These are phyloP conservation scores for Cystobasidium tubakii DNA, from an alignment of 768 basidiomycete genomes.

Conservation along the genomic window DNA sequence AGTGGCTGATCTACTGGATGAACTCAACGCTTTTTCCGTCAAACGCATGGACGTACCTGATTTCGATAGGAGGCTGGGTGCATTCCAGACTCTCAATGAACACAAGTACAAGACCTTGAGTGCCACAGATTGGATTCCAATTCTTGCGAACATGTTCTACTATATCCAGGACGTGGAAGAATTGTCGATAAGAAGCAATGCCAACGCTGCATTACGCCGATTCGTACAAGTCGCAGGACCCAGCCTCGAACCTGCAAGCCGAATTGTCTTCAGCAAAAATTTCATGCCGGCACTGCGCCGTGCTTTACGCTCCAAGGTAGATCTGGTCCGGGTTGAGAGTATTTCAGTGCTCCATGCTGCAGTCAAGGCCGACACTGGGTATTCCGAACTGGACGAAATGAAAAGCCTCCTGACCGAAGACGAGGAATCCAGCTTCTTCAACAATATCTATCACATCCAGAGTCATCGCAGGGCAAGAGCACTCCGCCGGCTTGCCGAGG, in stretches of 20 bases:
- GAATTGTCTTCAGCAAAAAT: slow-evolving; percentile 58
- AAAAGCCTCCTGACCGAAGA: slow-evolving; percentile 70
- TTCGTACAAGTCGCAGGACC: slow-evolving; percentile 59
- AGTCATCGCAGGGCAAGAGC: slow-evolving; percentile 81
- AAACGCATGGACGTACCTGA: slow-evolving; percentile 85
- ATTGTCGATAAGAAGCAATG: slow-evolving; percentile 73
- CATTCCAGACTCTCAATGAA: slow-evolving; percentile 72
- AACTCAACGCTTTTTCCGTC: slow-evolving; percentile 76
- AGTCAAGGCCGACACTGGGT: slow-evolving; percentile 60
- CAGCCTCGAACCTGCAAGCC: slow-evolving; percentile 49
- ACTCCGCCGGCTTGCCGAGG: slow-evolving; percentile 67
- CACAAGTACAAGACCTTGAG: slow-evolving; percentile 53
- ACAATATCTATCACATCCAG: slow-evolving; percentile 90
- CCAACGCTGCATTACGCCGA: slow-evolving; percentile 66
- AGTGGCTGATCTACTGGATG: slow-evolving; percentile 58
- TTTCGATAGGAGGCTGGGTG: slow-evolving; percentile 73
- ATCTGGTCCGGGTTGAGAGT: slow-evolving; percentile 78
- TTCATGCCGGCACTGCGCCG: slow-evolving; percentile 71
- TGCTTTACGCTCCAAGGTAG: slow-evolving; percentile 69
- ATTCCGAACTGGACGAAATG: slow-evolving; percentile 70
- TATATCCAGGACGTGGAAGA: slow-evolving; percentile 86
- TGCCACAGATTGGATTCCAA: slow-evolving; percentile 65
- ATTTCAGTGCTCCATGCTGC: slow-evolving; percentile 71
- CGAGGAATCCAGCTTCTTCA: slow-evolving; percentile 95
- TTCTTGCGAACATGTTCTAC: slow-evolving; percentile 74